Evolutionary conservation across 163 green algal species (phyloP).

Genomic region (Chlorella variabilis): DNA sequence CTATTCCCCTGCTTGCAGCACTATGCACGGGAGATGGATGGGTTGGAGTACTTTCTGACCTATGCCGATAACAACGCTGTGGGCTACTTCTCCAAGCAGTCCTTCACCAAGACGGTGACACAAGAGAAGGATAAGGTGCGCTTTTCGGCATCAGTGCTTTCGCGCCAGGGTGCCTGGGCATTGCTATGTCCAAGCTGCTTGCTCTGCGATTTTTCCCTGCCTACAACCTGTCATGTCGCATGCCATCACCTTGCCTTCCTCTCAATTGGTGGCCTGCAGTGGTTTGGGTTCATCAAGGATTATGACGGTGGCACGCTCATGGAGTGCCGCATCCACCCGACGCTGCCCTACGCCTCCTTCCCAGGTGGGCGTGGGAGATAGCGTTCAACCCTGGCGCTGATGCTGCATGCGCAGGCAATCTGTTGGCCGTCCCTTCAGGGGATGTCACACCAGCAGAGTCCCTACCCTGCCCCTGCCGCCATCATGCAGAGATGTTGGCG

Average conservation of each 20-base stretch:
- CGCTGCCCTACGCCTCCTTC: conserved; percentile 68
- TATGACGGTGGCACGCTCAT: conserved; percentile 99
- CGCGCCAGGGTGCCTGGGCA: too few species aligned
- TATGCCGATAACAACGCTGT: conserved; percentile 99
- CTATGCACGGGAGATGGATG: conserved; percentile 81
- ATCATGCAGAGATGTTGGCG: conserved; percentile 51
- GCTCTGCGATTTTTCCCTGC: too few species aligned
- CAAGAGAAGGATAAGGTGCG: conserved; percentile 52
- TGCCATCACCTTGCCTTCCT: neutral
- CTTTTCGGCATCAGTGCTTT: too few species aligned
- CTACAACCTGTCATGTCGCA: too few species aligned
- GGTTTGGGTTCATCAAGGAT: conserved; percentile 98
- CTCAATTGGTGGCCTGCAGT: conserved; percentile 56
- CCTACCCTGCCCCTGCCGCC: neutral
- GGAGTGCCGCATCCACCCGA: conserved; percentile 88
- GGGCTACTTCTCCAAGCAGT: conserved; percentile 98
- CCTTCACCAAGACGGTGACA: conserved; percentile 80
- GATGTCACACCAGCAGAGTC: too few species aligned
- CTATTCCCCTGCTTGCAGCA: too few species aligned
- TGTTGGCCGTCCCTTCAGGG: too few species aligned
- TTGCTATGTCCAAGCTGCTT: too few species aligned
- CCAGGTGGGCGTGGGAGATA: conserved; percentile 13
- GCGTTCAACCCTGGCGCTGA: too few species aligned
- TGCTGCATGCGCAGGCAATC: too few species aligned
- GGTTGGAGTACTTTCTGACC: conserved; percentile 92